A percentile compares a stretch with the other conserved stretches of the same genome.
Evolutionary conservation across 352 stramenopile species (phyloP).

Genomic region (Phytophthora tubulina): DNA sequence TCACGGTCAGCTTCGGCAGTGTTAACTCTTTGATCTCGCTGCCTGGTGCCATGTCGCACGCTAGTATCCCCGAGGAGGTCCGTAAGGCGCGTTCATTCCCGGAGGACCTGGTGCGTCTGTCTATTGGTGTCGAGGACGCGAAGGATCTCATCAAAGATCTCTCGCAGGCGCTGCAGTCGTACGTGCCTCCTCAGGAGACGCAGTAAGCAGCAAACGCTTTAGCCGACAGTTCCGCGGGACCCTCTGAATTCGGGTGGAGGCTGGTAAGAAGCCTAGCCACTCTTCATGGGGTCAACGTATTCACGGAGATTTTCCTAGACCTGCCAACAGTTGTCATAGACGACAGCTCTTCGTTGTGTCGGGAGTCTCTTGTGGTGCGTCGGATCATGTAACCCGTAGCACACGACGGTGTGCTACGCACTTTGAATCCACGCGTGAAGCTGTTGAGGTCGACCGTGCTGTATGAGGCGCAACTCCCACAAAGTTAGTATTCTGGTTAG

Average conservation of each 20-base stretch:
- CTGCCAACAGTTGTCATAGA: conserved; percentile 27
- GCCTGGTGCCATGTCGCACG: conserved; percentile 96
- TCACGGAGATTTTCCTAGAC: conserved; percentile 1
- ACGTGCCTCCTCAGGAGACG: conserved; percentile 49
- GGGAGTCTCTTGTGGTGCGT: conserved; percentile 28
- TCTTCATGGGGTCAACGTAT: conserved; percentile 46
- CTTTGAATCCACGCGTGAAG: conserved; percentile 42
- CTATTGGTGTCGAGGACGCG: conserved; percentile 95
- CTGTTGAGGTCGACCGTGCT: conserved; percentile 21
- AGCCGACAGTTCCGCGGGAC: conserved; percentile 26
- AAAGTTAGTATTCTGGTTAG: conserved; percentile 32
- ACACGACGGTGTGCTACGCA: conserved; percentile 45
- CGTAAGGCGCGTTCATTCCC: conserved; percentile 92
- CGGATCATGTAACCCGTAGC: conserved; percentile 41
- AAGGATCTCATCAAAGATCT: conserved; percentile 96
- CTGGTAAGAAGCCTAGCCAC: conserved; percentile 37
- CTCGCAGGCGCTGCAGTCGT: conserved; percentile 88
- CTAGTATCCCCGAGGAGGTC: conserved; percentile 93
- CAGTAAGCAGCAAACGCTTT: conserved; percentile 17
- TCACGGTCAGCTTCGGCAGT: conserved; percentile 94
- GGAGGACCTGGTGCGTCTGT: conserved; percentile 95
- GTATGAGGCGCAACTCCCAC: conserved; percentile 8
- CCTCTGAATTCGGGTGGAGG: conserved; percentile 47
- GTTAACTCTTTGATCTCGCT: conserved; percentile 95
- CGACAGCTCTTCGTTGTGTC: conserved; percentile 37